These are phyloP conservation scores for Recurvomyces mirabilis DNA, from an alignment of 495 filamentous ascomycete genomes.

Conservation along the genomic window DNA sequence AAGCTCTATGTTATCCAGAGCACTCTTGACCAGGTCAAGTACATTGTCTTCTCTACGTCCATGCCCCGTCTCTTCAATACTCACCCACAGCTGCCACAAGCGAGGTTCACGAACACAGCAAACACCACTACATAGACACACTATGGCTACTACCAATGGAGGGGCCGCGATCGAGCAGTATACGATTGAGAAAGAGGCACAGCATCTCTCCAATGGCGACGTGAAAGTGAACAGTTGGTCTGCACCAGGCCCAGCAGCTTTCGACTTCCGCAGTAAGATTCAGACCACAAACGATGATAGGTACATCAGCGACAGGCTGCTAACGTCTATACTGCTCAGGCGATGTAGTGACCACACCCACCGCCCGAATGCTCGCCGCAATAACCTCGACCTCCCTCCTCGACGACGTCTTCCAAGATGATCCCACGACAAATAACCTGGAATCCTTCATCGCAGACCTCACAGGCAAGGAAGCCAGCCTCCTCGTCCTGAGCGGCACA, in stretches of 20 bases:
- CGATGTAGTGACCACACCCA: slow-evolving; percentile 83
- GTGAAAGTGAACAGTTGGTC: slow-evolving; percentile 40
- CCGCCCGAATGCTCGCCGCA: slow-evolving; percentile 62
- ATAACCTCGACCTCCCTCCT: slow-evolving; percentile 41
- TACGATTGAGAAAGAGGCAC: slow-evolving; percentile 6
- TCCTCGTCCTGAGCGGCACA: slow-evolving; percentile 78
- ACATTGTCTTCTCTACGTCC: not conserved
- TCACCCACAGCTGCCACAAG: not conserved
- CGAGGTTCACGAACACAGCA: no score
- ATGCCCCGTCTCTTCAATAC: not conserved
- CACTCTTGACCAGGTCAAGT: slow-evolving; percentile 4
- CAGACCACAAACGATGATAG: no score
- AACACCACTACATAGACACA: no score
- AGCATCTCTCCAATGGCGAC: slow-evolving; percentile 11
- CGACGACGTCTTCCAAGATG: slow-evolving; percentile 80
- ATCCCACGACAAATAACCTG: slow-evolving; percentile 64
- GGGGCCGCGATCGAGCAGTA: slow-evolving; percentile 6
- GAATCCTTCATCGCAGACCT: slow-evolving; percentile 55
- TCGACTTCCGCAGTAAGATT: slow-evolving; percentile 45
- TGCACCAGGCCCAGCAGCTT: slow-evolving; percentile 49
- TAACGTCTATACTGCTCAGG: slow-evolving; percentile 33
- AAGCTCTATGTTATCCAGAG: not conserved
- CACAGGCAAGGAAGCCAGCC: slow-evolving; percentile 57
- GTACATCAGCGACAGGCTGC: no score
- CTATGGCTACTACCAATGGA: slow-evolving; percentile 7